Base-by-base conservation (phyloP, 306 rosid species). In the Trichosanthes truncata region DNA sequence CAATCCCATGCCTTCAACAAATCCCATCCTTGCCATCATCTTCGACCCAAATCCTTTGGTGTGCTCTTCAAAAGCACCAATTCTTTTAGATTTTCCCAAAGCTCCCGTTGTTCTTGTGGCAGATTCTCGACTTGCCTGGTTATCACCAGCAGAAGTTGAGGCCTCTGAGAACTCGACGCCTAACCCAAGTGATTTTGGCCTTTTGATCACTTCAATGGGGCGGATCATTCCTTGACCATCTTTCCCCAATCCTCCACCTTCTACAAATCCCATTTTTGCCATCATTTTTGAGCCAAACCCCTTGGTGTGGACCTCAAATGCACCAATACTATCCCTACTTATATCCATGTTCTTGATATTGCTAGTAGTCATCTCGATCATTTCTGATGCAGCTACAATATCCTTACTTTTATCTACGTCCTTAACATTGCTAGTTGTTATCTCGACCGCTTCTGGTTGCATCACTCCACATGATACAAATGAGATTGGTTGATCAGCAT, bases 11-110 rank as follows among this genome's bases (percentile, higher is more conserved):
- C 98, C 98, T 88, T 92, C 97, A 74, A 90, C 89, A 59, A 94
- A 94, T 9, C 97, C 98, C 97, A 94, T 94, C 85, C 83, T 94
- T 35, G 93, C 91, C 98, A 94, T 94, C 92, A 94, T 88, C 85
- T 94, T 94, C 10, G 97, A 94, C 35, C 98, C 97, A 75, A 92
- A 92, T 6, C 97, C 98, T 85, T 86, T 92, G n/a, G 97, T 94
- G 33, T 94, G 97, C 83, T 80, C 89, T 87, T 94, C 98, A 81
- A 92, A 94, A 78, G 89, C 43, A 74, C 98, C 96, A 76, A 87
- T 76, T 43, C 66, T 53, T 61, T 84, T 83, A 62, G 90, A 25
- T 79, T 74, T 41, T 43, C 36, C 76, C 55, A 25, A 45, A 3
- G 76, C 38, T 23, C 38, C 13, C 1, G 36, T 43, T 43, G 36